Evolutionary conservation across 208 protist species (phyloP).

Genomic region (Leishmania gerbilli): DNA sequence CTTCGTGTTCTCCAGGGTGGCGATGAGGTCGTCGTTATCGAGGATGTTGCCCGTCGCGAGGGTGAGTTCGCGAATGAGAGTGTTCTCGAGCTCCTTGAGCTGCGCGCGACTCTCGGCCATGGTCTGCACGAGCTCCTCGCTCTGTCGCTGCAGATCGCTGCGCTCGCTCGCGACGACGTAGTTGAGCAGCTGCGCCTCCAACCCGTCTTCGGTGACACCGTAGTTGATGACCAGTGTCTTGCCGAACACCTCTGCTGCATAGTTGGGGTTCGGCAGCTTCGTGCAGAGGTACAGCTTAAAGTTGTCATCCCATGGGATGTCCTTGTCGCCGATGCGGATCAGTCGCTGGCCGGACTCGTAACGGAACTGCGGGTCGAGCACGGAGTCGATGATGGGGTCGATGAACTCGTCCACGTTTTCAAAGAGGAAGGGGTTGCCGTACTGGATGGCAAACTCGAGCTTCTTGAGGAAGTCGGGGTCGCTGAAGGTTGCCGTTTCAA

Average conservation of each 20-base stretch:
- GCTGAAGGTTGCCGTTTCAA: constrained; percentile 96
- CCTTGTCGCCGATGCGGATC: constrained; percentile 96
- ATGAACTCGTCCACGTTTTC: constrained; percentile 99
- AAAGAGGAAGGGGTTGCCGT: constrained; percentile 98
- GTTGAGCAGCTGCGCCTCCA: constrained; percentile 99
- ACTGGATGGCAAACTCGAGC: constrained; percentile 97
- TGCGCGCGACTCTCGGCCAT: constrained; percentile 96
- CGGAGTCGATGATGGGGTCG: constrained; percentile 98
- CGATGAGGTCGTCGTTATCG: constrained; percentile 98
- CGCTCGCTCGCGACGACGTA: constrained; percentile 97
- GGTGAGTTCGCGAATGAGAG: constrained; percentile 97
- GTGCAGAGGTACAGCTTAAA: constrained; percentile 98
- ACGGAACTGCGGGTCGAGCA: constrained; percentile 97
- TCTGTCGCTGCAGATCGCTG: constrained; percentile 95
- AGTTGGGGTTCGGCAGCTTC: constrained; percentile 98
- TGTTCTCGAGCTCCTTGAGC: constrained; percentile 98
- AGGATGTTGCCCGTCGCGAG: constrained; percentile 97
- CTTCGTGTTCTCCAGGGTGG: constrained; percentile 98
- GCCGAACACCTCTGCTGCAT: constrained; percentile 97
- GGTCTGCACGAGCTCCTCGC: constrained; percentile 95
- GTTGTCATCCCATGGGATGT: constrained; percentile 98
- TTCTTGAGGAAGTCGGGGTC: constrained; percentile 97
- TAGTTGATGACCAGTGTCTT: constrained; percentile 99
- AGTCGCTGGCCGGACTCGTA: constrained; percentile 82
- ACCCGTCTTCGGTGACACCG: constrained; percentile 97